Conservation (phyloP, 164 flowering plant species). For the Hamamelis virginiana region DNA sequence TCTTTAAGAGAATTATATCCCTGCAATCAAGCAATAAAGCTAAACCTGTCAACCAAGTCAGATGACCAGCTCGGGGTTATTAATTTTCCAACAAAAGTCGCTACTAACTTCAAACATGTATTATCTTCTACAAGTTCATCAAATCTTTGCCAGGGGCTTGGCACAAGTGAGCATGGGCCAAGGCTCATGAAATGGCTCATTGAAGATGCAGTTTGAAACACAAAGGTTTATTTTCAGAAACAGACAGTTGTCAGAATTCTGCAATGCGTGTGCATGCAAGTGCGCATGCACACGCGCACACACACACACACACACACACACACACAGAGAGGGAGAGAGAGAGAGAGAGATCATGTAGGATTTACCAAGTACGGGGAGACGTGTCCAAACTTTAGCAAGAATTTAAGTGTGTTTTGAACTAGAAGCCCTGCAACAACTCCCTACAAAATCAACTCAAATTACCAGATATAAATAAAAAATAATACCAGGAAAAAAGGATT, state of each 20-base stretch:
- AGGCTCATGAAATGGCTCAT: not conserved
- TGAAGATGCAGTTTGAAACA: not conserved
- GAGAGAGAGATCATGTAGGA: not conserved
- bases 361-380: slow-evolving; percentile 91
- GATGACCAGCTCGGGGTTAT: not conserved
- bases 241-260: not conserved
- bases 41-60: not conserved
- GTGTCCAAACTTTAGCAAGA: slow-evolving; percentile 82
- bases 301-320: too few relatives aligned
- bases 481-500: not conserved
- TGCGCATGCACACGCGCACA: too few relatives aligned
- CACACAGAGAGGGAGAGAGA: slow-evolving; percentile 9
- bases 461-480: not conserved
- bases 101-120: too few relatives aligned
- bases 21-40: slow-evolving; percentile 35
- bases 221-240: not conserved
- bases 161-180: not conserved
- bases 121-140: not conserved
- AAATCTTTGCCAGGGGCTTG: not conserved
- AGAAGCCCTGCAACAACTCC: slow-evolving; percentile 98
- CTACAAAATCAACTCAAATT: slow-evolving; percentile 35
- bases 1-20: slow-evolving; percentile 96
- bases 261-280: too few relatives aligned
- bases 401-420: slow-evolving; percentile 92
- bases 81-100: not conserved